Conservation (phyloP, 2,329 filamentous ascomycete species). For the Penicillium sp. region DNA sequence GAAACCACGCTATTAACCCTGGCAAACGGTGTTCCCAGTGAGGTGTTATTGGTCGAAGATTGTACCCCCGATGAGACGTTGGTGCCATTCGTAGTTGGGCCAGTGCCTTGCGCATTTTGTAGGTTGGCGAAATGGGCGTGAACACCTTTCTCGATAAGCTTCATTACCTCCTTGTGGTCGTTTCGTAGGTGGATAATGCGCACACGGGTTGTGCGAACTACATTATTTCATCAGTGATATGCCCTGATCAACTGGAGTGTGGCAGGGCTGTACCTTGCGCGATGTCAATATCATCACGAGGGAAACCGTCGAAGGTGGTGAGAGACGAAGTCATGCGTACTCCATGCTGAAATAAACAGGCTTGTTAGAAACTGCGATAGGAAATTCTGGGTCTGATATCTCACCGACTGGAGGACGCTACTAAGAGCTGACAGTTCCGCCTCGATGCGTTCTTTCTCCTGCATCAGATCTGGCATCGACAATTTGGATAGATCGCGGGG, state of each 20-base stretch:
- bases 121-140: constrained; percentile 83
- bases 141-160: constrained; percentile 75
- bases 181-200: constrained; percentile 87
- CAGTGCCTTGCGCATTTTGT: constrained; percentile 50
- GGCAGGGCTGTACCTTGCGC: constrained; percentile 68
- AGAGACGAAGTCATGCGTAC: constrained; percentile 90
- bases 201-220: constrained; percentile 88
- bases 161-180: constrained; percentile 90
- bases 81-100: constrained; percentile 26
- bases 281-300: constrained; percentile 89
- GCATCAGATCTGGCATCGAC: constrained; percentile 75
- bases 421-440: constrained; percentile 81
- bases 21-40: constrained; percentile 69
- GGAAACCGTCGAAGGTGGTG: constrained; percentile 85
- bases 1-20: constrained; percentile 80
- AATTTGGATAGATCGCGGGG: constrained; percentile 64
- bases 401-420: constrained; percentile 81
- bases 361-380: constrained; percentile 13
- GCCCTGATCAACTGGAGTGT: background rate
- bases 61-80: constrained; percentile 20
- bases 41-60: constrained; percentile 25
- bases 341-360: constrained; percentile 65
- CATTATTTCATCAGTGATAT: constrained; percentile 13
- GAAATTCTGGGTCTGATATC: constrained; percentile 25
- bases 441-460: constrained; percentile 80